Percentiles rank a stretch among this genome's conserved stretches.
Evolutionary conservation across 2,329 filamentous ascomycete genomes (phyloP).

Genomic region (Penicillium sp.): DNA sequence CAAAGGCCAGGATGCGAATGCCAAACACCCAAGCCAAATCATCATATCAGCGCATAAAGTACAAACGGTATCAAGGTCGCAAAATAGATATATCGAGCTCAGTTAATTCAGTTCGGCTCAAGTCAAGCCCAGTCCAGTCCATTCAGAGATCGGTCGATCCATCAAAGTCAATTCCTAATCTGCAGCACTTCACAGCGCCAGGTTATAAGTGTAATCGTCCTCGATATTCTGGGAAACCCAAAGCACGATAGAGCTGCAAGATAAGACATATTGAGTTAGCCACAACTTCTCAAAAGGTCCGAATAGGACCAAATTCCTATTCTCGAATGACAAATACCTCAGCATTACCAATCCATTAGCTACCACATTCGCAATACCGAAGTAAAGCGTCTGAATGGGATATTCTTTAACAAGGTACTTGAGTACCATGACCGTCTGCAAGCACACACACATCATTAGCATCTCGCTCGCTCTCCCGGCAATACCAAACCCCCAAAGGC

Average conservation of each 20-base stretch:
- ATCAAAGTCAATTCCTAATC: background rate
- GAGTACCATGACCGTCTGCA: constrained; percentile 64
- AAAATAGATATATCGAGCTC: constrained; percentile 1
- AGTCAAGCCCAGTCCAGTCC: background rate
- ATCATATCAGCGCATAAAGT: constrained; percentile 27
- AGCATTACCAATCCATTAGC: constrained; percentile 69
- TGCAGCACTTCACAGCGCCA: constrained; percentile 56
- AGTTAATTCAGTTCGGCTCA: background rate
- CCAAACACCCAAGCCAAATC: constrained; percentile 18
- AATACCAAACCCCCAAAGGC: too few relatives aligned
- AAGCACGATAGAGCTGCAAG: constrained; percentile 61
- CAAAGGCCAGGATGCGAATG: constrained; percentile 12
- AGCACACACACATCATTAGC: background rate
- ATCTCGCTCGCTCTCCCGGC: background rate
- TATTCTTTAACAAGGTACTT: constrained; percentile 68
- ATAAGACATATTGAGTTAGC: constrained; percentile 12
- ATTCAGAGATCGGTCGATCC: too few relatives aligned
- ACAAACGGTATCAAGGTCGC: constrained; percentile 13
- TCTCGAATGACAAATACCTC: constrained; percentile 54
- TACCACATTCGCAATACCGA: constrained; percentile 68
- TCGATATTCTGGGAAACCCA: constrained; percentile 75
- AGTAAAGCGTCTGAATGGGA: constrained; percentile 65
- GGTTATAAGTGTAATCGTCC: constrained; percentile 72
- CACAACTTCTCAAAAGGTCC: background rate
- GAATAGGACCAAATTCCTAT: background rate